These are phyloP conservation scores for Chaetomium sp. DNA, from an alignment of 2,329 filamentous ascomycete species.

Conservation along the genomic window DNA sequence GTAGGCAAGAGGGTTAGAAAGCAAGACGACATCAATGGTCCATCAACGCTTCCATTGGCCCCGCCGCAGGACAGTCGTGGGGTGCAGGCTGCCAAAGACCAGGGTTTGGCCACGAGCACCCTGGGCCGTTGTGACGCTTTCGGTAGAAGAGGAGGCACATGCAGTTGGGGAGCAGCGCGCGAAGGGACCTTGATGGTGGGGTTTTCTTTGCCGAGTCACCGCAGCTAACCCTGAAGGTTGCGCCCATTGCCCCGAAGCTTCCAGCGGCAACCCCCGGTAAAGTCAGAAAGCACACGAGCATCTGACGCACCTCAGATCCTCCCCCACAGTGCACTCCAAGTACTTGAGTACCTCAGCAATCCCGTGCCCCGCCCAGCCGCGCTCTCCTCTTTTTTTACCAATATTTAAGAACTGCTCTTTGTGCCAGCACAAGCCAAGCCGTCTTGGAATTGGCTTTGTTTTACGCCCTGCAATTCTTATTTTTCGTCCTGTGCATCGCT, in stretches of 20 bases:
- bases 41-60: background rate
- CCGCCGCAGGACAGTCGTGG: background rate
- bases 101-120: background rate
- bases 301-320: slow-evolving; percentile 3
- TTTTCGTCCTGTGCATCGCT: background rate
- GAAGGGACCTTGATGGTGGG: no score
- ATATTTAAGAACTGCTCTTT: background rate
- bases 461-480: no score
- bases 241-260: background rate
- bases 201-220: slow-evolving; percentile 1
- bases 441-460: slow-evolving; percentile 8
- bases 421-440: slow-evolving; percentile 4
- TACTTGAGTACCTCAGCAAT: background rate
- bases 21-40: background rate
- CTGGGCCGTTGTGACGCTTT: no score
- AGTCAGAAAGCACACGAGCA: slow-evolving; percentile 6
- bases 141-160: no score
- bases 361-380: slow-evolving; percentile 7
- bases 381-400: background rate
- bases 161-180: no score
- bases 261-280: slow-evolving; percentile 9
- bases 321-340: background rate
- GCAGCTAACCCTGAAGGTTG: background rate
- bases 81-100: background rate
- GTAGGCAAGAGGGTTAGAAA: background rate